Conservation (phyloP, 2,329 filamentous ascomycete genomes). For the Ophioceras dolichostomum region DNA sequence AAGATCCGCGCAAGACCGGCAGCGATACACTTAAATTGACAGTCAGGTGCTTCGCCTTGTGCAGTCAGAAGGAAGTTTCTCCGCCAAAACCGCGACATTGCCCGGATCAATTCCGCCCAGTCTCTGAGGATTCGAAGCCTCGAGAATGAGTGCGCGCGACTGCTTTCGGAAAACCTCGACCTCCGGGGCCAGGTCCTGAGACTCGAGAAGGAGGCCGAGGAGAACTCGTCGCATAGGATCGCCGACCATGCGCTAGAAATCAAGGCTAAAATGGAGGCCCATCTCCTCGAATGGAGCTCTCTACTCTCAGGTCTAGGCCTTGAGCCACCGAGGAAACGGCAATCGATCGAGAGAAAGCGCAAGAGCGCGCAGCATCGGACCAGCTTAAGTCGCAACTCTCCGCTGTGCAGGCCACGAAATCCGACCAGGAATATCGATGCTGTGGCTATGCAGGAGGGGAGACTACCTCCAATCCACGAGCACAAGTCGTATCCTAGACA, state of each 20-base stretch:
- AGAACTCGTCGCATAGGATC: conserved; percentile 44
- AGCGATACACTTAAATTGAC: conserved; percentile 8
- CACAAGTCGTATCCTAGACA: conserved; percentile 54
- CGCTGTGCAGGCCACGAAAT: conserved; percentile 43
- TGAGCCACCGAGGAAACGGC: conserved; percentile 42
- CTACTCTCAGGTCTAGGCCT: conserved; percentile 54
- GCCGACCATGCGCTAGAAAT: conserved; percentile 57
- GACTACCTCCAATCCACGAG: conserved; percentile 57
- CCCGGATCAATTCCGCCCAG: conserved; percentile 65
- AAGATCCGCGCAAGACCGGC: conserved; percentile 4
- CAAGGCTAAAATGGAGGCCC: conserved; percentile 57
- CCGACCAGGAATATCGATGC: conserved; percentile 41
- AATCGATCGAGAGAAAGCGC: conserved; percentile 21
- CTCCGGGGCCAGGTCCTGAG: conserved; percentile 59
- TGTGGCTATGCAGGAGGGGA: conserved; percentile 36
- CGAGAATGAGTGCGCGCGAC: conserved; percentile 61
- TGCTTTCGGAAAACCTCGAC: conserved; percentile 68
- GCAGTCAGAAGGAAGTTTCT: conserved; percentile 68
- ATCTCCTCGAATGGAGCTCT: conserved; percentile 57
- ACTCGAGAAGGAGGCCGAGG: conserved; percentile 54
- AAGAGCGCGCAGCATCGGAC: conserved; percentile 24
- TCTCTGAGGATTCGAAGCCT: conserved; percentile 65
- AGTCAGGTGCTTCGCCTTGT: no score
- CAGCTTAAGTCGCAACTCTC: conserved; percentile 34
- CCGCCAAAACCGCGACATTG: conserved; percentile 75